Evolutionary conservation across 2,329 filamentous ascomycete genomes (phyloP), one percentile per base, ranked within the genome.

Genomic region (Monosporascus sp.): DNA sequence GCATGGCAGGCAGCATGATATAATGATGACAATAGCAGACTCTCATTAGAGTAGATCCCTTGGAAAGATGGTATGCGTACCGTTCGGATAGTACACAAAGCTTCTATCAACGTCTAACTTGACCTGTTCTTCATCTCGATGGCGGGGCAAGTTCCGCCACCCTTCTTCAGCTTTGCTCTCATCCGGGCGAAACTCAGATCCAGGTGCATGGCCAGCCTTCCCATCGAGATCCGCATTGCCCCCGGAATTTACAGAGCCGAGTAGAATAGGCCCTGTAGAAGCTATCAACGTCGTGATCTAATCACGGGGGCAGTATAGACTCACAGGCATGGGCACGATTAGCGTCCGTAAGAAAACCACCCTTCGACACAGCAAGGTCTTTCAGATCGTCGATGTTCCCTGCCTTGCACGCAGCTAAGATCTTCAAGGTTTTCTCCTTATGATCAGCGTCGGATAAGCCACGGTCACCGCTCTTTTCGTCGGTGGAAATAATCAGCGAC

Each of bases 31-130:
- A 35, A 35, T 11, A 35, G 31, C 31, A 35, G 9, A 11, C 11
- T 11, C 3, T 31, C 9, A 3, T 31, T 31, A 31, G 27, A 31
- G 27, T 3, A 11, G 31, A 14, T 14, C 31, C 27, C 31, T 5
- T 5, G 9, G 31, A 35, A 35, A 35, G 31, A 35, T 35, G 3
- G 53, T 9, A 54, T 51, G 65, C 79, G 64, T 78, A 94, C 91
- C 82, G 58, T 82, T 80, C 14, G 94, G 94, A 69, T 99, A 99
- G 74, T 97, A 95, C 56, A 97, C 88, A 72, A 99, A 99, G n/a
- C 94, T 92, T 52, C 94, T 83, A 71, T 97, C 85, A 52, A 99
- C 94, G 68, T 99, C 94, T 48, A 97, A 80, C 65, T 86, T 81
- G 40, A 99, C 91, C 72, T 99, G 94, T 49, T 88, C 85, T 70